Evolutionary conservation across 2,329 filamentous ascomycete species (phyloP).

Genomic region (Anisogramma anomala): DNA sequence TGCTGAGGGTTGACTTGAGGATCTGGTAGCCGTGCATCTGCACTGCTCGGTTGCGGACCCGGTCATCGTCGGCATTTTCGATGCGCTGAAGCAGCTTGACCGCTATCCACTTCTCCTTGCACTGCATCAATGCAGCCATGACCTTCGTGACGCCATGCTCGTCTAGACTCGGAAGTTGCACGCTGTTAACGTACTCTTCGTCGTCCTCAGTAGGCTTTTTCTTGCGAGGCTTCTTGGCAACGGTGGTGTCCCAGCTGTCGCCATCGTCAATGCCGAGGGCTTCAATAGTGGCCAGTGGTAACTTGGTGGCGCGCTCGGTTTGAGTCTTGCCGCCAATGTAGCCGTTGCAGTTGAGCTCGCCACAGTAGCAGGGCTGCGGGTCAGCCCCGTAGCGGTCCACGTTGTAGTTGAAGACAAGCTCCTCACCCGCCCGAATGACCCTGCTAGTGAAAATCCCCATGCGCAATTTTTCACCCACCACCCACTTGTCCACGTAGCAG

Average conservation of each 20-base stretch:
- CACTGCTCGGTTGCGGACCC: slow-evolving; percentile 76
- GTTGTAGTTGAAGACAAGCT: slow-evolving; percentile 98
- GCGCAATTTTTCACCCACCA: slow-evolving; percentile 89
- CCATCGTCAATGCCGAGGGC: slow-evolving; percentile 91
- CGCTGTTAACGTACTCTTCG: slow-evolving; percentile 87
- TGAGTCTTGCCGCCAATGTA: slow-evolving; percentile 98
- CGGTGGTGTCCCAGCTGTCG: slow-evolving; percentile 82
- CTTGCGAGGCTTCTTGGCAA: slow-evolving; percentile 82
- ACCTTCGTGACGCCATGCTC: slow-evolving; percentile 83
- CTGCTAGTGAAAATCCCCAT: slow-evolving; percentile 98
- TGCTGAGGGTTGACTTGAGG: slow-evolving; percentile 71
- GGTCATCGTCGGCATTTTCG: slow-evolving; percentile 74
- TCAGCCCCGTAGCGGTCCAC: slow-evolving; percentile 96
- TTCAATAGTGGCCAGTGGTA: slow-evolving; percentile 81
- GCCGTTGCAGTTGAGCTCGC: slow-evolving; percentile 84
- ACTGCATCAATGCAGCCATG: slow-evolving; percentile 93
- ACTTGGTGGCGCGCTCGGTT: slow-evolving; percentile 85
- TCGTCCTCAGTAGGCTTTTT: slow-evolving; percentile 88
- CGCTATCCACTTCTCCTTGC: slow-evolving; percentile 98
- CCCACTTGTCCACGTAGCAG: slow-evolving; percentile 99
- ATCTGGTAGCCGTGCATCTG: slow-evolving; percentile 97
- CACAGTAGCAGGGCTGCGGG: slow-evolving; percentile 93
- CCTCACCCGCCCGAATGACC: slow-evolving; percentile 74
- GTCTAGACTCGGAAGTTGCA: slow-evolving; percentile 66
- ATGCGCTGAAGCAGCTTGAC: slow-evolving; percentile 88